phyloP scores from a whole-genome alignment of 2,329 filamentous ascomycete species.

The Fusarium albosuccineum region DNA sequence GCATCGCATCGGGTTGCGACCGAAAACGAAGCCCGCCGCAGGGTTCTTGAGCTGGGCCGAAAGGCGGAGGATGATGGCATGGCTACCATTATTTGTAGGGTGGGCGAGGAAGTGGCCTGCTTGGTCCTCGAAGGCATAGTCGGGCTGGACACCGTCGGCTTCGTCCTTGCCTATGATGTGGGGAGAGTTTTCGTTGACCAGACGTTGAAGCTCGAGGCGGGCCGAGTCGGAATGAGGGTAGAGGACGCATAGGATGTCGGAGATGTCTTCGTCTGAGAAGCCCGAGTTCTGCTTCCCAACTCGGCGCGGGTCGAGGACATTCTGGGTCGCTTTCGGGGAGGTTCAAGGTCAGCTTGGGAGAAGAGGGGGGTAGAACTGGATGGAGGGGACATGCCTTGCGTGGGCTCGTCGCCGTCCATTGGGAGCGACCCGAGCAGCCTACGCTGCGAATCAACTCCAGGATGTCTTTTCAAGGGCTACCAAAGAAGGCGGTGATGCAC shows the following conservation, averaged over 20 bases:
- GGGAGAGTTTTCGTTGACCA: slow-evolving; percentile 62
- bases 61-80: slow-evolving; percentile 84
- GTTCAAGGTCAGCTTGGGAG: slow-evolving; percentile 32
- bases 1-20: slow-evolving; percentile 78
- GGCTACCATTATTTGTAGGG: slow-evolving; percentile 64
- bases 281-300: slow-evolving; percentile 85
- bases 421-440: slow-evolving; percentile 50
- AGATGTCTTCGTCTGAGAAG: slow-evolving; percentile 83
- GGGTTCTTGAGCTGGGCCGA: slow-evolving; percentile 79
- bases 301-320: slow-evolving; percentile 83
- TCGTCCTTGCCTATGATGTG: slow-evolving; percentile 64
- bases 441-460: slow-evolving; percentile 41
- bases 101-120: slow-evolving; percentile 59
- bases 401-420: slow-evolving; percentile 61
- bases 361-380: slow-evolving; percentile 1
- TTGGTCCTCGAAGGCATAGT: slow-evolving; percentile 65
- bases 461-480: slow-evolving; percentile 29
- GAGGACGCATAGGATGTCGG: slow-evolving; percentile 90
- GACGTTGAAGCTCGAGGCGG: slow-evolving; percentile 73
- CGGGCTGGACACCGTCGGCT: slow-evolving; percentile 63
- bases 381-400: slow-evolving; percentile 53
- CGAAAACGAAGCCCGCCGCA: slow-evolving; percentile 84
- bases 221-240: slow-evolving; percentile 82
- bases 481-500: slow-evolving; percentile 13
- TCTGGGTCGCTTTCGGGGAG: slow-evolving; percentile 74